Percentiles rank a stretch among this genome's conserved stretches.
phyloP scores from a whole-genome alignment of 108 stramenopile species.

The Pseudonitzschia delicatissima region DNA sequence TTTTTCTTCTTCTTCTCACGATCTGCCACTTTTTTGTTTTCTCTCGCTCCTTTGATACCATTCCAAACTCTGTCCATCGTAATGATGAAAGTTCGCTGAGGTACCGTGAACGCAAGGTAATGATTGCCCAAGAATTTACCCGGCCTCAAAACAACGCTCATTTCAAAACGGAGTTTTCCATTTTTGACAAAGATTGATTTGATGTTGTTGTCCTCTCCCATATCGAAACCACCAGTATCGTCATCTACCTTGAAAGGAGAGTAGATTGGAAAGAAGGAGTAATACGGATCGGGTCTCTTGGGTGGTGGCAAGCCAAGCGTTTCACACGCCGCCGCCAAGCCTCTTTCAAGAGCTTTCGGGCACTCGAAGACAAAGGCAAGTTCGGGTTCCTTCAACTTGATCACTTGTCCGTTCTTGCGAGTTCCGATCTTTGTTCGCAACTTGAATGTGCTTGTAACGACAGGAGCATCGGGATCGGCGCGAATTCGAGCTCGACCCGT shows the following conservation, averaged over 20 bases:
- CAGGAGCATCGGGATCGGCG: slow-evolving; percentile 52
- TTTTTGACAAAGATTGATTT: slow-evolving; percentile 69
- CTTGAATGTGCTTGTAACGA: slow-evolving; percentile 80
- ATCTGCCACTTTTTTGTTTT: slow-evolving; percentile 65
- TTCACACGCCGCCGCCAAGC: slow-evolving; percentile 8
- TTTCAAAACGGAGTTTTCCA: slow-evolving; percentile 77
- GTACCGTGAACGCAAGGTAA: slow-evolving; percentile 85
- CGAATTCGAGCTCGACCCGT: slow-evolving; percentile 76
- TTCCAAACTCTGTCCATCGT: slow-evolving; percentile 78
- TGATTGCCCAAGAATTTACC: slow-evolving; percentile 85
- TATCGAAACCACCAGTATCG: slow-evolving; percentile 73
- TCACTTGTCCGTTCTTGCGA: slow-evolving; percentile 60
- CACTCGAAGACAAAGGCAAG: slow-evolving; percentile 79
- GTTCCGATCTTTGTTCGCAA: slow-evolving; percentile 84
- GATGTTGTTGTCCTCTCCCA: slow-evolving; percentile 82
- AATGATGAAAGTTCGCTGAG: slow-evolving; percentile 78
- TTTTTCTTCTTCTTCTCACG: slow-evolving; percentile 32
- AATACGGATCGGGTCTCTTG: slow-evolving; percentile 55
- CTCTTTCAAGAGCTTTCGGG: slow-evolving; percentile 65
- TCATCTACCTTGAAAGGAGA: slow-evolving; percentile 78
- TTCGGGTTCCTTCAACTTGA: slow-evolving; percentile 72
- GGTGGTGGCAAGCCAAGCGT: slow-evolving; percentile 32
- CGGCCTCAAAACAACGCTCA: slow-evolving; percentile 73
- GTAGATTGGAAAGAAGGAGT: slow-evolving; percentile 82
- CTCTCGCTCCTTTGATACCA: slow-evolving; percentile 72